Evolutionary conservation across 768 basidiomycete genomes (phyloP).

Genomic region (Phlebiopsis flavidoalba): DNA sequence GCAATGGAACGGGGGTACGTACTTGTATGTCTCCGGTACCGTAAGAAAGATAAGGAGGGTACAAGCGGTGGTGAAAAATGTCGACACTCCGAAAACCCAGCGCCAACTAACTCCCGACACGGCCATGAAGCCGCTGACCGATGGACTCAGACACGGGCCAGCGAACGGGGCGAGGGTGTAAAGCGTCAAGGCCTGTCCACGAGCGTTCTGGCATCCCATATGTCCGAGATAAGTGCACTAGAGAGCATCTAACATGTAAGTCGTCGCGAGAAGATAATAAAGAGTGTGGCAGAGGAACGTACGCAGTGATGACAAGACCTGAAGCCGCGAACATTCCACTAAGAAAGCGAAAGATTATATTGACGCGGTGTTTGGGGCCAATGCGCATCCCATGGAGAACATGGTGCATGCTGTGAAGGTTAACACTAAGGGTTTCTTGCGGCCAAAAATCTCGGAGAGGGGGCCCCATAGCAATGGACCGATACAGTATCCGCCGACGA

Average conservation of each 20-base stretch:
- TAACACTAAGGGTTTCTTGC: conserved; percentile 16
- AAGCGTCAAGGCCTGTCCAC: conserved; percentile 63
- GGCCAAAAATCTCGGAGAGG: conserved; percentile 35
- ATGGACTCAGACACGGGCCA: conserved; percentile 43
- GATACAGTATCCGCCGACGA: conserved; percentile 59
- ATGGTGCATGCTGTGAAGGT: conserved; percentile 50
- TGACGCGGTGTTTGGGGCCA: conserved; percentile 53
- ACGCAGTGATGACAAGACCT: conserved; percentile 68
- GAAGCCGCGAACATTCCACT: conserved; percentile 66
- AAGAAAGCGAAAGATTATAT: conserved; percentile 69
- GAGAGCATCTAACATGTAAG: conserved; percentile 17
- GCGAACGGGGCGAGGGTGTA: conserved; percentile 48
- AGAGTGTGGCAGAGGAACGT: conserved; percentile 9
- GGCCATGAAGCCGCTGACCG: conserved; percentile 32
- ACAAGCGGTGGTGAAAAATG: conserved; percentile 52
- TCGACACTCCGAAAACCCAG: conserved; percentile 62
- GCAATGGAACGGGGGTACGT: conserved; percentile 11
- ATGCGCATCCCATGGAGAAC: conserved; percentile 60
- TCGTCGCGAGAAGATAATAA: conserved; percentile 28
- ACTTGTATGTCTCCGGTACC: conserved; percentile 66
- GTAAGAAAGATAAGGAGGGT: conserved; percentile 47
- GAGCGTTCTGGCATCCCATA: conserved; percentile 51
- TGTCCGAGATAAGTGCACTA: conserved; percentile 37
- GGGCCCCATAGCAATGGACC: conserved; percentile 60
- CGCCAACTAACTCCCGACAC: conserved; percentile 47